Conservation (phyloP, 768 basidiomycete genomes). For the Phanerodontia chrysosporium region DNA sequence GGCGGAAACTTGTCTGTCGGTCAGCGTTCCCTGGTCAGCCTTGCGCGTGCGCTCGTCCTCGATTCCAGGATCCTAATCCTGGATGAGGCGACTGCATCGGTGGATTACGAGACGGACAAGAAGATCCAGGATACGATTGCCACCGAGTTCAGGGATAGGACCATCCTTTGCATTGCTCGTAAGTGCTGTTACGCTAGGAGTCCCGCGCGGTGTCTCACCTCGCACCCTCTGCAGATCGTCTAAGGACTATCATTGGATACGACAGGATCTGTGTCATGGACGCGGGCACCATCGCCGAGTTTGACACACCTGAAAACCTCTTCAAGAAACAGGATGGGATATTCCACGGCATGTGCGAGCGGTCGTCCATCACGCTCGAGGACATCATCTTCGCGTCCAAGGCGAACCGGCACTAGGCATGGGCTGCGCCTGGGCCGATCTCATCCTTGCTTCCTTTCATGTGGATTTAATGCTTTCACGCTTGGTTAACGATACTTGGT, state of each 20-base stretch:
- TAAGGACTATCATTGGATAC: conserved; percentile 84
- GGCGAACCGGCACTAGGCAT: conserved; percentile 1
- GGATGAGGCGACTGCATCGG: conserved; percentile 84
- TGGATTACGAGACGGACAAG: conserved; percentile 85
- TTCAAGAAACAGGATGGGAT: conserved; percentile 57
- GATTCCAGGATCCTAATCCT: conserved; percentile 80
- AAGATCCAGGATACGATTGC: conserved; percentile 92
- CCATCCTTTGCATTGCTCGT: conserved; percentile 86
- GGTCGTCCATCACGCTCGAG: conserved; percentile 68
- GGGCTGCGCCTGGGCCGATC: too few species aligned
- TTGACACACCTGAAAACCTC: conserved; percentile 71
- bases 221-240: conserved; percentile 49
- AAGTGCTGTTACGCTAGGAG: conserved; percentile 25
- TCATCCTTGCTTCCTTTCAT: background rate
- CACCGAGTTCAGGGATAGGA: conserved; percentile 76
- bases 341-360: conserved; percentile 85
- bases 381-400: conserved; percentile 51
- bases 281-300: conserved; percentile 78
- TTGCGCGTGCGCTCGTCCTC: conserved; percentile 87
- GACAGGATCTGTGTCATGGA: conserved; percentile 88
- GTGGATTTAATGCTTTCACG: background rate
- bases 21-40: conserved; percentile 77
- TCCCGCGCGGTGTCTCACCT: background rate
- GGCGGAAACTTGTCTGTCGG: conserved; percentile 82
- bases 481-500: background rate